Evolutionary conservation across 192 early-diverging fungal genomes (phyloP).

Genomic region (Backusella morwellensis): DNA sequence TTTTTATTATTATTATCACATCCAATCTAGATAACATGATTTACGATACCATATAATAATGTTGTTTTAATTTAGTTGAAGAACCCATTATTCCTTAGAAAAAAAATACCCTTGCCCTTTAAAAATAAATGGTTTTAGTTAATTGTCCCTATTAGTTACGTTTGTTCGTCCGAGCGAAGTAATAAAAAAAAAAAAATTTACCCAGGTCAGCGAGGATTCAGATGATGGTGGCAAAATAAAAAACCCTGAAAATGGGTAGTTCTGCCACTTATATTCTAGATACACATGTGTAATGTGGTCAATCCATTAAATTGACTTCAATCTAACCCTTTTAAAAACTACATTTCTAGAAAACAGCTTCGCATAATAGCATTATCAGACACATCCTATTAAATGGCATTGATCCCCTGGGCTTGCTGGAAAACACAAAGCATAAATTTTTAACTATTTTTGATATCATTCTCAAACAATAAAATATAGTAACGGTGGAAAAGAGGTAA

Average conservation of each 20-base stretch:
- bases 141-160: background rate
- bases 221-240: background rate
- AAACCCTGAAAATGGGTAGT: background rate
- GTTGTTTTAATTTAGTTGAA: background rate
- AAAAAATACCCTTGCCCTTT: conserved; percentile 6
- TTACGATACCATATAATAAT: background rate
- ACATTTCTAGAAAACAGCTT: background rate
- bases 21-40: background rate
- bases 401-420: background rate
- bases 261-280: background rate
- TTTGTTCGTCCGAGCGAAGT: background rate
- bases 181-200: background rate
- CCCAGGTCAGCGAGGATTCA: background rate
- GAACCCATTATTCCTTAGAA: background rate
- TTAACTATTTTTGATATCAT: background rate
- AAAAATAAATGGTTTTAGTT: background rate
- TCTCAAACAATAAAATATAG: background rate
- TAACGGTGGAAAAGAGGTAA: background rate
- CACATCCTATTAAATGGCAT: background rate
- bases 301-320: background rate
- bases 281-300: background rate
- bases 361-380: background rate
- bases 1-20: background rate
- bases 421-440: background rate
- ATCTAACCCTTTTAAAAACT: background rate